Conservation (phyloP, 345 rosid species). For the Draba incana region DNA sequence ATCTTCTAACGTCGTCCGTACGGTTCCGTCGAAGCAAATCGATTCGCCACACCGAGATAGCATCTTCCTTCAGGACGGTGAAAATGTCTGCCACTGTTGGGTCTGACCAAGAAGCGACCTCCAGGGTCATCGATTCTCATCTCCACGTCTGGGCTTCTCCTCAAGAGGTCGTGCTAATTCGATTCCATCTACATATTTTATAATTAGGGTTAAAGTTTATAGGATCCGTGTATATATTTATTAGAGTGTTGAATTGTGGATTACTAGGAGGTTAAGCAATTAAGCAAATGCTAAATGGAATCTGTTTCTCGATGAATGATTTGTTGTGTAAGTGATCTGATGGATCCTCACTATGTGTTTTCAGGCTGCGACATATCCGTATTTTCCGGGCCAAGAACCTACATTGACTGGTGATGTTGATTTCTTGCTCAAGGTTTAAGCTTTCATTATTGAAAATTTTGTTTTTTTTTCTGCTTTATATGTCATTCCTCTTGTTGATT, state of each 20-base stretch:
- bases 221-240: too few species aligned
- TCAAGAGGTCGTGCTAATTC: constrained; percentile 56
- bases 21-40: constrained; percentile 28
- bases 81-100: constrained; percentile 59
- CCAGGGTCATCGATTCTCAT: constrained; percentile 79
- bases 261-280: not conserved
- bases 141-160: constrained; percentile 96
- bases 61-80: constrained; percentile 34
- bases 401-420: constrained; percentile 71
- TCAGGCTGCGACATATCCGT: constrained; percentile 77
- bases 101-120: constrained; percentile 34
- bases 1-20: constrained; percentile 14
- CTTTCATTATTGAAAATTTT: not conserved
- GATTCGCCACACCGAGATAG: not conserved
- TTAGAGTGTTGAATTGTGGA: not conserved
- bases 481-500: not conserved
- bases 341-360: constrained; percentile 6
- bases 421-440: constrained; percentile 80
- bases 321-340: constrained; percentile 15
- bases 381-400: constrained; percentile 95
- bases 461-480: not conserved
- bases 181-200: not conserved
- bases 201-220: not conserved
- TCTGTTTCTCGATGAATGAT: constrained; percentile 8
- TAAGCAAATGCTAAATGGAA: not conserved